Conservation (phyloP, 257 asterid species). For the Ophiorrhiza pumila region DNA sequence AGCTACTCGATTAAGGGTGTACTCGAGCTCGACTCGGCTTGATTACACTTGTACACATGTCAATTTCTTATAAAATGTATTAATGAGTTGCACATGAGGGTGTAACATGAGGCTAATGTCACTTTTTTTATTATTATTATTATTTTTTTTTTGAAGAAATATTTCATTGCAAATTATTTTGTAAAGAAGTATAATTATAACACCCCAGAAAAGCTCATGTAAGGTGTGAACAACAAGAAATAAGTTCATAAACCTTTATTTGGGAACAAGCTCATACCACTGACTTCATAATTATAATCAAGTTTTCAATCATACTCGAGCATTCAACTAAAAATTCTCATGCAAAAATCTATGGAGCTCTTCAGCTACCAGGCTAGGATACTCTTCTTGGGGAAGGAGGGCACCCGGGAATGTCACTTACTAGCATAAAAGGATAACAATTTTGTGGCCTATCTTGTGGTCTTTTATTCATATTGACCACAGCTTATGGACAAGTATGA, state of each 20-base stretch:
- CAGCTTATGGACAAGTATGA: too few species aligned
- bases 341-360: slow-evolving; percentile 62
- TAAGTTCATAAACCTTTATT: neutral
- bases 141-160: too few species aligned
- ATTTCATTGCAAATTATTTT: neutral
- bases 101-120: too few species aligned
- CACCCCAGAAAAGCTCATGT: neutral
- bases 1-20: too few species aligned
- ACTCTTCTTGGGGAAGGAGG: slow-evolving; percentile 93
- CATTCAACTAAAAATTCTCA: slow-evolving; percentile 40
- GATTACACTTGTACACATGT: too few species aligned
- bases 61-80: too few species aligned
- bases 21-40: too few species aligned
- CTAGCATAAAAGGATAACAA: too few species aligned
- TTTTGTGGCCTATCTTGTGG: too few species aligned
- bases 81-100: too few species aligned
- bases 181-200: neutral
- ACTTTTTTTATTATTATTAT: too few species aligned
- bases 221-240: neutral
- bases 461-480: too few species aligned
- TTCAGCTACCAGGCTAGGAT: slow-evolving; percentile 70
- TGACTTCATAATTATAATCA: neutral
- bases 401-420: slow-evolving; percentile 57
- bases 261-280: neutral
- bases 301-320: neutral